A percentile compares a stretch with the other conserved stretches of the same genome.
phyloP scores from a whole-genome alignment of 805 yeast genomes.

The Vanderwaltozyma tropicalis region DNA sequence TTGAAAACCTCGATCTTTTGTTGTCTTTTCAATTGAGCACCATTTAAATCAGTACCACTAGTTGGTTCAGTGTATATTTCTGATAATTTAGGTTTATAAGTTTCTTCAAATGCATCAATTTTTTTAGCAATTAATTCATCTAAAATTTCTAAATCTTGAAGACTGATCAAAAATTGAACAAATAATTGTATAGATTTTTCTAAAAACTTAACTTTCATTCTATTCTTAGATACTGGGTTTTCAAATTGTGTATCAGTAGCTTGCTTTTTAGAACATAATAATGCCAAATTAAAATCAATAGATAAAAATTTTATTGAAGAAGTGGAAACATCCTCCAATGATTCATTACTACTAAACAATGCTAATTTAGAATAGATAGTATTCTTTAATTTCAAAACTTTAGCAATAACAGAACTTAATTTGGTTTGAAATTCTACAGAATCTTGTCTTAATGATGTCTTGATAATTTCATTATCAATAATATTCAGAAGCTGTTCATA shows the following conservation, averaged over 20 bases:
- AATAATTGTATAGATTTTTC: constrained; percentile 35
- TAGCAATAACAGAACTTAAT: constrained; percentile 31
- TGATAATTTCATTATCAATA: constrained; percentile 12
- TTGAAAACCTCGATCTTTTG: constrained; percentile 64
- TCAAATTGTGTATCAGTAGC: constrained; percentile 9
- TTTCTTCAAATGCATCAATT: constrained; percentile 33
- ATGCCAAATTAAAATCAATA: constrained; percentile 50
- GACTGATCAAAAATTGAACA: constrained; percentile 36
- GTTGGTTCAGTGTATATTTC: constrained; percentile 19
- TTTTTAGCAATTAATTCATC: constrained; percentile 29
- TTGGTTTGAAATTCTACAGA: constrained; percentile 32
- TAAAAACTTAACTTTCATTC: constrained; percentile 29
- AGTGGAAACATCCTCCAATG: constrained; percentile 58
- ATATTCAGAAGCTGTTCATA: constrained; percentile 12
- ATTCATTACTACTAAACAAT: constrained; percentile 64
- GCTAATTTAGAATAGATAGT: constrained; percentile 36
- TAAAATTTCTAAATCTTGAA: constrained; percentile 38
- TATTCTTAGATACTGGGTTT: constrained; percentile 6
- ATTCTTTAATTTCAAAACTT: constrained; percentile 36
- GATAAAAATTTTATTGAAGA: constrained; percentile 49
- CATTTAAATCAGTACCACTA: constrained; percentile 13
- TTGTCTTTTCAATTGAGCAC: constrained; percentile 41
- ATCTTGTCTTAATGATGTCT: constrained; percentile 31
- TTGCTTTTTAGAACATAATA: constrained; percentile 23
- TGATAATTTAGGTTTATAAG: constrained; percentile 32